These are phyloP conservation scores for Pyrenophora graminea DNA, from an alignment of 2,329 filamentous ascomycete species.

Conservation along the genomic window DNA sequence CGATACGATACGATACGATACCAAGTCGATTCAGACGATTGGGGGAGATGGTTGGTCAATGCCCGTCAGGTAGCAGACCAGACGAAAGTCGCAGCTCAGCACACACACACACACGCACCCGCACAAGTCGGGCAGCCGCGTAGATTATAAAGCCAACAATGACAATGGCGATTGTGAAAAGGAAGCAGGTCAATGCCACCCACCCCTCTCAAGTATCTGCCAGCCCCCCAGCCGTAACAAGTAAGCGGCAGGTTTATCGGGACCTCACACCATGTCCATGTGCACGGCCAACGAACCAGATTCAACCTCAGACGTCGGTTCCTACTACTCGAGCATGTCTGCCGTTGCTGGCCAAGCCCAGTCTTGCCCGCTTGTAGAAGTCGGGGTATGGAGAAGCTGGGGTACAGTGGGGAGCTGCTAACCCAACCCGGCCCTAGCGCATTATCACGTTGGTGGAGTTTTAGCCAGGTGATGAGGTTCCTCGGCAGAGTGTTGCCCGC, in stretches of 20 bases:
- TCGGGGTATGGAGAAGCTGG: conserved; percentile 23
- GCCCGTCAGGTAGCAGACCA: not conserved
- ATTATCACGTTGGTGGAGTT: conserved; percentile 14
- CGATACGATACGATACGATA: not conserved
- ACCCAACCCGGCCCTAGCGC: conserved; percentile 5
- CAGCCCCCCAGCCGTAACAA: no score
- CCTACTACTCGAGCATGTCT: not conserved
- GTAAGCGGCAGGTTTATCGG: no score
- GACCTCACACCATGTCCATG: conserved; percentile 3
- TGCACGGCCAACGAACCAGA: conserved; percentile 14
- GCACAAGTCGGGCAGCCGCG: no score
- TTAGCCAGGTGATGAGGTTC: conserved; percentile 11
- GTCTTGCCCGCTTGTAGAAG: conserved; percentile 17
- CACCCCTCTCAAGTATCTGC: no score
- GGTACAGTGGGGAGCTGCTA: conserved; percentile 26
- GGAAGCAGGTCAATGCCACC: no score
- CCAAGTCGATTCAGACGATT: not conserved
- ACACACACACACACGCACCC: no score
- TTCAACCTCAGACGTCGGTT: conserved; percentile 12
- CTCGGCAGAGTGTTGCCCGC: conserved; percentile 25
- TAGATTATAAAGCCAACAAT: no score
- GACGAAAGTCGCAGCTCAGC: not conserved
- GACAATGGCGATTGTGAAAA: no score
- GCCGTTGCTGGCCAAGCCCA: conserved; percentile 21
- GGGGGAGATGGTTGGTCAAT: not conserved